phyloP scores from a whole-genome alignment of 345 rosid species.

The Arabidopsis arenosa region DNA sequence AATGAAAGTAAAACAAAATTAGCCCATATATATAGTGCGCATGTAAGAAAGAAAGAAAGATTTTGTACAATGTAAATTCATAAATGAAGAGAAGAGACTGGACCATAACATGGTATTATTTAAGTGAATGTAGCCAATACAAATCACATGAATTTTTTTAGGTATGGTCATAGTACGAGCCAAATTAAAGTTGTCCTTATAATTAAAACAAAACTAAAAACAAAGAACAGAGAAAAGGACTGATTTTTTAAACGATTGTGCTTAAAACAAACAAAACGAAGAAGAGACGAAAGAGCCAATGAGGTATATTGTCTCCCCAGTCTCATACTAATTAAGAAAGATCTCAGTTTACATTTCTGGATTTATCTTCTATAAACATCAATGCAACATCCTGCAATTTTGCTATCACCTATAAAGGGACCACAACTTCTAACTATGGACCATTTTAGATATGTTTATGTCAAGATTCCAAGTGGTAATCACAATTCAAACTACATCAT shows the following conservation, averaged over 20 bases:
- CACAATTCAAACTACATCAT: conserved; percentile 21
- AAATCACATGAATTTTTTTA: conserved; percentile 39
- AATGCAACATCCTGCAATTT: conserved; percentile 32
- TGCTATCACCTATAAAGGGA: conserved; percentile 36
- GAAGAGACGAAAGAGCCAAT: conserved; percentile 25
- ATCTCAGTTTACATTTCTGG: conserved; percentile 41
- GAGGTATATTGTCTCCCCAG: conserved; percentile 16
- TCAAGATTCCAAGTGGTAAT: conserved; percentile 26
- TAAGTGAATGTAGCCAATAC: conserved; percentile 44
- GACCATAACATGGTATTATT: conserved; percentile 39
- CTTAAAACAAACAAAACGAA: conserved; percentile 34
- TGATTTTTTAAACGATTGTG: background rate
- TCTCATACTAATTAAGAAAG: conserved; percentile 43
- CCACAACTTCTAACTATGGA: conserved; percentile 39
- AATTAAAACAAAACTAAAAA: conserved; percentile 38
- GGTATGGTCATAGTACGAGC: conserved; percentile 38
- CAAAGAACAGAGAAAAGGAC: conserved; percentile 36
- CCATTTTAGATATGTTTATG: conserved; percentile 27
- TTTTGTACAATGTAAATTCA: conserved; percentile 29
- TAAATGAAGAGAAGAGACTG: conserved; percentile 36
- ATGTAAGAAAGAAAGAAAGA: conserved; percentile 2
- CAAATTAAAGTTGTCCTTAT: conserved; percentile 29
- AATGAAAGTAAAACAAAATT: conserved; percentile 21
- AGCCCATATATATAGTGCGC: background rate
- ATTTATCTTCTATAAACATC: conserved; percentile 31